Percentiles rank a stretch among this genome's conserved stretches.
Conservation (phyloP, 305 asterid genomes). For the Solanum hybrid region DNA sequence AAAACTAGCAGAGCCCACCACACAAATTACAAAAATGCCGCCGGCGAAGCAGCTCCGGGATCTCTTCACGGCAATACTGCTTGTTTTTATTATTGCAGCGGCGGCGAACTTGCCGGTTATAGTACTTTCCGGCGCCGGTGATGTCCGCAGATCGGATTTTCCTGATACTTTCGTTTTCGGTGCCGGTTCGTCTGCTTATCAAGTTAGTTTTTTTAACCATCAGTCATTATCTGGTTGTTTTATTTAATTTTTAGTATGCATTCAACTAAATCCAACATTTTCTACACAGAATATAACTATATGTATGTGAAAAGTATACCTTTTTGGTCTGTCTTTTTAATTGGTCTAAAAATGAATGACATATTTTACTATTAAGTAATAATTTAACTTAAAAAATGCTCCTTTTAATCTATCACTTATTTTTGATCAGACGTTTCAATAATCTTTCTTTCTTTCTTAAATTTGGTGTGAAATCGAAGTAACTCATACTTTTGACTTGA, state of each 20-base stretch:
- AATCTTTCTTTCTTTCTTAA: no score
- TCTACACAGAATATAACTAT: no score
- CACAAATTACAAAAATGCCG: not conserved
- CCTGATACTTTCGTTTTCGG: slow-evolving; percentile 19
- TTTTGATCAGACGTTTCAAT: no score
- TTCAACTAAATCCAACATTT: not conserved
- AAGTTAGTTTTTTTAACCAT: not conserved
- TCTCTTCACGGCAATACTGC: not conserved
- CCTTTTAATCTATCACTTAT: no score
- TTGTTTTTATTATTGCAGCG: not conserved
- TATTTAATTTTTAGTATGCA: not conserved
- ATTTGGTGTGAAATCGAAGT: no score
- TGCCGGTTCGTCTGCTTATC: slow-evolving; percentile 23
- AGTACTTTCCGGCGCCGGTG: not conserved
- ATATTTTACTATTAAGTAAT: no score
- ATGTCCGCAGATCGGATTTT: slow-evolving; percentile 14
- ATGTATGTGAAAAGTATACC: not conserved
- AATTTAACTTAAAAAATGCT: no score
- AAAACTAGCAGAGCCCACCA: not conserved
- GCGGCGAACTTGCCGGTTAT: not conserved
- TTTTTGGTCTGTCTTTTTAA: not conserved
- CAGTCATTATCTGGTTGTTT: not conserved
- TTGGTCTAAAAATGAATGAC: no score
- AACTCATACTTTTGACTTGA: not conserved
- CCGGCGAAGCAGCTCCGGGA: not conserved